These are phyloP conservation scores for Sanghuangporus weigelae DNA, from an alignment of 1,284 basidiomycete genomes.

Conservation along the genomic window DNA sequence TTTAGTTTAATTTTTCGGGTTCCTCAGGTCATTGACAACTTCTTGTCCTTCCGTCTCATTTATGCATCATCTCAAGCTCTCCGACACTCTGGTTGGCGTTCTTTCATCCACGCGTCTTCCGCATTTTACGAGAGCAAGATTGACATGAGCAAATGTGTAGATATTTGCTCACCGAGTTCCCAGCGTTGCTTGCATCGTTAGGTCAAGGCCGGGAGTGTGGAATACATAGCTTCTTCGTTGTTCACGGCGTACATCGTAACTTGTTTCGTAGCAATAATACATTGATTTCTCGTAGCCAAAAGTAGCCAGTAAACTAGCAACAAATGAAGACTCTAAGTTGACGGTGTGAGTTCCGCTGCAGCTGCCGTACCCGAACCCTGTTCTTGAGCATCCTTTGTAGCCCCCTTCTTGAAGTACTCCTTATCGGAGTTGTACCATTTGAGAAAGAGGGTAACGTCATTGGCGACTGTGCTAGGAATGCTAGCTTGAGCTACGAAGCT, in stretches of 20 bases:
- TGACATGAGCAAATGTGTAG: slow-evolving; percentile 21
- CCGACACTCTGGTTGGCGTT: slow-evolving; percentile 86
- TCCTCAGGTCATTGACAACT: neutral
- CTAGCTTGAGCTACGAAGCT: slow-evolving; percentile 52
- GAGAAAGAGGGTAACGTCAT: slow-evolving; percentile 67
- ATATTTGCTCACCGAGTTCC: slow-evolving; percentile 21
- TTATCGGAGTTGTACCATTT: slow-evolving; percentile 34
- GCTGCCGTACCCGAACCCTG: neutral
- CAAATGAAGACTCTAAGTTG: neutral
- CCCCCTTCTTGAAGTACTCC: slow-evolving; percentile 16
- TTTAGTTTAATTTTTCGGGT: too few species aligned
- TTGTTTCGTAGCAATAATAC: neutral
- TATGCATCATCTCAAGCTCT: slow-evolving; percentile 41
- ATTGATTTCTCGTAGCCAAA: neutral
- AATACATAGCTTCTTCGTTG: neutral
- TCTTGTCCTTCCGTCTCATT: neutral
- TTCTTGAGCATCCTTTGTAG: neutral
- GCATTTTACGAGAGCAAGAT: slow-evolving; percentile 87
- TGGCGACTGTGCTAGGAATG: slow-evolving; percentile 56
- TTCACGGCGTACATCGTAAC: neutral
- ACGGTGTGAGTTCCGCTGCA: neutral
- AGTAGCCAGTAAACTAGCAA: neutral
- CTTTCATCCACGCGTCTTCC: slow-evolving; percentile 58
- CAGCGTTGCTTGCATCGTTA: slow-evolving; percentile 19
- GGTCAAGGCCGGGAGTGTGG: slow-evolving; percentile 1